These are phyloP conservation scores for Aurinia saxatilis DNA, from an alignment of 345 rosid species.

Conservation along the genomic window DNA sequence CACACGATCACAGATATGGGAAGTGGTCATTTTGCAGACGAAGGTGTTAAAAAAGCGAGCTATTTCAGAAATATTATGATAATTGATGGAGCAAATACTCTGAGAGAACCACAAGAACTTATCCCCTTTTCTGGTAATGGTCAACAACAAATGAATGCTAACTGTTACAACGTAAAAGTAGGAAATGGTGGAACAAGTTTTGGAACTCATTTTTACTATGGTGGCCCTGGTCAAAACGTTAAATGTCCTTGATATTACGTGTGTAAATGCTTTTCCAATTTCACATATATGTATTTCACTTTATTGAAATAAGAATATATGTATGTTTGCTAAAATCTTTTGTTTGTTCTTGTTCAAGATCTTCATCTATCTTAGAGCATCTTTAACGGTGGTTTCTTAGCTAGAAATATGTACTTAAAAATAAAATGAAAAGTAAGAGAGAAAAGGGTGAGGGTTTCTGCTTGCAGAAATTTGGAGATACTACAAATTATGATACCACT, in stretches of 20 bases:
- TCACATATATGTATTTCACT: not conserved
- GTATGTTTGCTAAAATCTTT: too few relatives aligned
- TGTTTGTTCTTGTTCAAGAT: too few relatives aligned
- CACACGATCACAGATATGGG: too few relatives aligned
- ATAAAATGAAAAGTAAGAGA: too few relatives aligned
- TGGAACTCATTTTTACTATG: conserved; percentile 46
- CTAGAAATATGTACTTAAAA: too few relatives aligned
- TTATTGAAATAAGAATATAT: too few relatives aligned
- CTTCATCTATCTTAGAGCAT: too few relatives aligned
- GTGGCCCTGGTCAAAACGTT: conserved; percentile 39
- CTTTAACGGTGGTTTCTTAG: too few relatives aligned
- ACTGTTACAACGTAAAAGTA: conserved; percentile 40
- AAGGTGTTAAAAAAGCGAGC: conserved; percentile 44
- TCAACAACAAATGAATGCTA: conserved; percentile 26
- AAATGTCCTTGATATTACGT: not conserved
- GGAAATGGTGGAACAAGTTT: conserved; percentile 35
- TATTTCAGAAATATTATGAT: conserved; percentile 37
- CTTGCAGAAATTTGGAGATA: too few relatives aligned
- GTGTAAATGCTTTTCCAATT: not conserved
- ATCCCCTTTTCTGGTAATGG: conserved; percentile 33
- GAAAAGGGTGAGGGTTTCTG: too few relatives aligned
- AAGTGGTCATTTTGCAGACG: conserved; percentile 43
- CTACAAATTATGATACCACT: too few relatives aligned
- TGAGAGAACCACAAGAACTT: conserved; percentile 36
- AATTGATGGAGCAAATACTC: conserved; percentile 37